phyloP scores from a whole-genome alignment of 495 filamentous ascomycete genomes.

The Penicillium arizonense region DNA sequence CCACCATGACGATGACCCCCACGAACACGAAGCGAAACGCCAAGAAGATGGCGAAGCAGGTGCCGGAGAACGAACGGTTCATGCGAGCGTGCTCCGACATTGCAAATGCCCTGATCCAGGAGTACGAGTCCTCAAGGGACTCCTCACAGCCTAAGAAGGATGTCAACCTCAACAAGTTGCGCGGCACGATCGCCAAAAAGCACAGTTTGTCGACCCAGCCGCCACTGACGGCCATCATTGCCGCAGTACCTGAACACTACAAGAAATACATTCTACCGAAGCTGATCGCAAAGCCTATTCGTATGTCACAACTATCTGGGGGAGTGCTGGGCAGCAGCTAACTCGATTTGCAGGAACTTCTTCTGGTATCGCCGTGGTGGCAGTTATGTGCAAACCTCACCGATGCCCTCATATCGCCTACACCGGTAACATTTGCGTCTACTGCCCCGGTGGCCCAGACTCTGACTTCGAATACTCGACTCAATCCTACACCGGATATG shows the following conservation, averaged over 20 bases:
- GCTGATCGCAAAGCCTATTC: conserved; percentile 92
- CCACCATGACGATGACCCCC: conserved; percentile 60
- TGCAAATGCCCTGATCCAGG: conserved; percentile 87
- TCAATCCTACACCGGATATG: conserved; percentile 97
- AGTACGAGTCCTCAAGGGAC: conserved; percentile 77
- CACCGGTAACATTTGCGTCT: conserved; percentile 98
- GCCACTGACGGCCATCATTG: conserved; percentile 93
- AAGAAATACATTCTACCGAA: conserved; percentile 98
- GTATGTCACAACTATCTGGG: conserved; percentile 42
- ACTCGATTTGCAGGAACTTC: conserved; percentile 64
- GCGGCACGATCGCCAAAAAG: conserved; percentile 87
- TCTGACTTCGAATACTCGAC: conserved; percentile 99
- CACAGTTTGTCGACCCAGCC: conserved; percentile 82
- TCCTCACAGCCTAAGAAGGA: conserved; percentile 71
- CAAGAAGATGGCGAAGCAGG: conserved; percentile 69
- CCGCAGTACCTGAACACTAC: conserved; percentile 95
- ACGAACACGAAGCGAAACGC: conserved; percentile 40
- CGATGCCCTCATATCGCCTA: conserved; percentile 96
- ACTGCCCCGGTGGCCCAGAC: conserved; percentile 95
- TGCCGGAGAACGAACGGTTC: conserved; percentile 90
- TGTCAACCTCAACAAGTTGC: conserved; percentile 87
- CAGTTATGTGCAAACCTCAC: conserved; percentile 99
- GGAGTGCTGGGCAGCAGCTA: conserved; percentile 5
- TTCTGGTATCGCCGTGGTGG: conserved; percentile 97
- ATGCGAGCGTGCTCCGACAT: conserved; percentile 94